phyloP scores from a whole-genome alignment of 2,329 filamentous ascomycete species.

The Ophiostoma pallidulum region DNA sequence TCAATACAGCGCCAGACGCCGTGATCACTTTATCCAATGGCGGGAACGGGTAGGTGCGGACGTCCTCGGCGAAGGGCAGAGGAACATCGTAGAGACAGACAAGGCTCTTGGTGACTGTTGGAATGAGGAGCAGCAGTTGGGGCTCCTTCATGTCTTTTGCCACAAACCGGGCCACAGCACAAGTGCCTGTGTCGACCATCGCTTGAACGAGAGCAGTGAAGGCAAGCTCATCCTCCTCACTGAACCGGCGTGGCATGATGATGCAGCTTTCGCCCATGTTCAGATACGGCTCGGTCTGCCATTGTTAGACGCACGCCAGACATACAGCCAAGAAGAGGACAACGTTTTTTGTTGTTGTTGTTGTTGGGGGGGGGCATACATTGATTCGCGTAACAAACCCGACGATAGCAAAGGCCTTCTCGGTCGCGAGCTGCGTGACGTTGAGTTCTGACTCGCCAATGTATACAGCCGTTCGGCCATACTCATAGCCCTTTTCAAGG shows the following conservation, averaged over 20 bases:
- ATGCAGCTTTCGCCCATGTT: slow-evolving; percentile 74
- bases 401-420: slow-evolving; percentile 66
- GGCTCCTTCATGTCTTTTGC: slow-evolving; percentile 75
- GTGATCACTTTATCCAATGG: slow-evolving; percentile 82
- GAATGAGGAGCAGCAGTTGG: slow-evolving; percentile 65
- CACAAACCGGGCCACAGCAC: slow-evolving; percentile 78
- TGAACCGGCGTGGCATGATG: slow-evolving; percentile 65
- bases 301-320: neutral
- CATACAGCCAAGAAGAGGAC: neutral
- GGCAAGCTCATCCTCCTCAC: slow-evolving; percentile 74
- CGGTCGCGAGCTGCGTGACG: slow-evolving; percentile 77
- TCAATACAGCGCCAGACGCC: slow-evolving; percentile 70
- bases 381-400: slow-evolving; percentile 72
- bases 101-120: slow-evolving; percentile 65
- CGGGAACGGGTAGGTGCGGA: slow-evolving; percentile 84
- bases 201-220: slow-evolving; percentile 86
- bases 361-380: slow-evolving; percentile 32
- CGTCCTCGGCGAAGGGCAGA: slow-evolving; percentile 85
- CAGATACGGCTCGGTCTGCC: slow-evolving; percentile 70
- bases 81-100: slow-evolving; percentile 87
- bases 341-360: neutral
- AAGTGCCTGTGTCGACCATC: slow-evolving; percentile 73
- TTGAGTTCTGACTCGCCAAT: slow-evolving; percentile 81
- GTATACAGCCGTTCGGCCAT: slow-evolving; percentile 82
- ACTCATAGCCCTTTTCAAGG: slow-evolving; percentile 87